These are phyloP conservation scores for Peronospora belbahrii DNA, from an alignment of 352 stramenopile genomes.

Conservation along the genomic window DNA sequence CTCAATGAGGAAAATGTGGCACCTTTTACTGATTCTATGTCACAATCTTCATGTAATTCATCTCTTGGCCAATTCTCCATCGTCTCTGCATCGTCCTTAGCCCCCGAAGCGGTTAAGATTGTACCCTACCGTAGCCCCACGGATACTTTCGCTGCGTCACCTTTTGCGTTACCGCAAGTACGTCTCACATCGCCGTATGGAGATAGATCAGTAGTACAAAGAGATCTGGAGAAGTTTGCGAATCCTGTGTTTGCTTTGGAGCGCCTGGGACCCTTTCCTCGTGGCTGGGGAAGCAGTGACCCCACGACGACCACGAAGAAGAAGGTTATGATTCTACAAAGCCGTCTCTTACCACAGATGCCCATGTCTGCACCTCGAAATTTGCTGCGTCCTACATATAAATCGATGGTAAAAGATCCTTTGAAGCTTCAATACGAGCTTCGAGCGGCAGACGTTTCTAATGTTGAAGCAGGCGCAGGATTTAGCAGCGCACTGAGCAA, in stretches of 20 bases:
- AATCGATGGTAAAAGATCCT: conserved; percentile 42
- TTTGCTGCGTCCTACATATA: conserved; percentile 45
- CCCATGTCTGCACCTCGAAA: conserved; percentile 46
- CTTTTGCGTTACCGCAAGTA: conserved; percentile 39
- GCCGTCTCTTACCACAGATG: conserved; percentile 63
- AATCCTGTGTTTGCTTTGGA: conserved; percentile 37
- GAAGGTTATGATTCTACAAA: conserved; percentile 22
- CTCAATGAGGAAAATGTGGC: conserved; percentile 15
- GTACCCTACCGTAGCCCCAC: conserved; percentile 13
- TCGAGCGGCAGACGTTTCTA: conserved; percentile 27
- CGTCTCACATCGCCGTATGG: conserved; percentile 28
- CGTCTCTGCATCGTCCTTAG: conserved; percentile 33
- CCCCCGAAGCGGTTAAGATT: conserved; percentile 40
- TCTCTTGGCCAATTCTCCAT: conserved; percentile 44
- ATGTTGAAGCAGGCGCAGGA: conserved; percentile 30
- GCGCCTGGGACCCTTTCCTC: conserved; percentile 31
- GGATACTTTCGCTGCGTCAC: not conserved
- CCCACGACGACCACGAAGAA: conserved; percentile 8
- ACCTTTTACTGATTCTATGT: not conserved
- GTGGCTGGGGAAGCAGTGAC: conserved; percentile 12
- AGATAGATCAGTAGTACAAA: conserved; percentile 13
- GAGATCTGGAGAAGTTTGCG: conserved; percentile 24
- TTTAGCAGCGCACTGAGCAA: conserved; percentile 64
- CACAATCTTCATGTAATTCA: conserved; percentile 4
- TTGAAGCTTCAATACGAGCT: conserved; percentile 59